Evolutionary conservation across 1,284 basidiomycete species (phyloP), one percentile per base, ranked within the genome.

Genomic region (Malassezia vespertilionis): DNA sequence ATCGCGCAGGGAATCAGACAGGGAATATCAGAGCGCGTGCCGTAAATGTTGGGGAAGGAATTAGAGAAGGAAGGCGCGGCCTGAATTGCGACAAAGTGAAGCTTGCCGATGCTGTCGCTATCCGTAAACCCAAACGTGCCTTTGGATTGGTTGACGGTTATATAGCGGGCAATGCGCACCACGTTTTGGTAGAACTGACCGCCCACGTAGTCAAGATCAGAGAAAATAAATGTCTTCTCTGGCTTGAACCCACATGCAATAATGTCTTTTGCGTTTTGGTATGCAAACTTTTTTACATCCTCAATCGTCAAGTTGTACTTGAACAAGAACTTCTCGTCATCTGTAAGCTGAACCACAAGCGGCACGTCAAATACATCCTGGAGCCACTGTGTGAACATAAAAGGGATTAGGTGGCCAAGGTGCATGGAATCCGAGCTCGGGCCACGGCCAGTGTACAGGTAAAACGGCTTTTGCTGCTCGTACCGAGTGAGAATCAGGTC

Each of bases 271-370:
- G 90, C 84, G 67, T 97, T 97, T 62, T 82, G 79, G 57, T 80
- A 79, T 8, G 87, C 81, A 71, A 89, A 96, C 32, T 78, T 77
- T 63, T 82, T 80, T 39, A 85, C 86, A 71, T 99, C 84, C 58
- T 95, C 86, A 34, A 86, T 77, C 68, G 86, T 89, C 53, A 93
- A 79, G 55, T 88, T 82, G 43, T 88, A 84, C 73, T 96, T 93
- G 78, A 99, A 93, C 45, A 99, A 74, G 76, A 97, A 99, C 73
- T 99, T 99, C 72, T 99, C 93, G 72, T 99, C 93, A 68, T 99
- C 93, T 39, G 91, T 97, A 5, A 97, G 78, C 72, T 97, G 91
- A 44, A 97, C 77, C 44, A 97, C 93, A 28, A 95, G 75, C 3
- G 91, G 89, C 11, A 87, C 86, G 59, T 90, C 80, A 71, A 97